Conservation (phyloP, 805 yeast species). For the Lachancea dasiensis region DNA sequence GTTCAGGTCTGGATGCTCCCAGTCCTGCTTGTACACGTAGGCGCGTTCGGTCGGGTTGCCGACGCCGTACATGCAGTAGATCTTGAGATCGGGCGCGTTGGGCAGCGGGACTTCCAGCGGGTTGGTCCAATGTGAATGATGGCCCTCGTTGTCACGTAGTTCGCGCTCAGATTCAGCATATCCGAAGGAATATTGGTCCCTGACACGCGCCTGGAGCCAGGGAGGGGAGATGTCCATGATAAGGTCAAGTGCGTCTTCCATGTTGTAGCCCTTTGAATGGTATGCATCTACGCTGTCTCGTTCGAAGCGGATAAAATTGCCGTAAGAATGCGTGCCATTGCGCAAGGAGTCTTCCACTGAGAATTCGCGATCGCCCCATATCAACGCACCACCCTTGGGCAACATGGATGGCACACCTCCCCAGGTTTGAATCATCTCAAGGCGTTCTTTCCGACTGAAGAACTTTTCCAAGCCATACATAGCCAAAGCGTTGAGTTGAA, state of each 20-base stretch:
- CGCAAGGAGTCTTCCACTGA: constrained; percentile 57
- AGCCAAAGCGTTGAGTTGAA: constrained; percentile 86
- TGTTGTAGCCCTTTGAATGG: constrained; percentile 46
- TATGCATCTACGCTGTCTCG: constrained; percentile 8
- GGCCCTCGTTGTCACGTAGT: constrained; percentile 57
- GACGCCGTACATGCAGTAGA: constrained; percentile 91
- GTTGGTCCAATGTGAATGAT: constrained; percentile 83
- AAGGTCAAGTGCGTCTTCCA: constrained; percentile 61
- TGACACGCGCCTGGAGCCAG: constrained; percentile 66
- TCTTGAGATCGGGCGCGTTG: constrained; percentile 84
- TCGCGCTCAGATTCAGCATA: constrained; percentile 55
- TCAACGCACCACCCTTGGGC: constrained; percentile 87
- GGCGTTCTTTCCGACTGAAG: constrained; percentile 82
- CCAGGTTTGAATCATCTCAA: constrained; percentile 73
- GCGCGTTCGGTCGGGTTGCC: constrained; percentile 96
- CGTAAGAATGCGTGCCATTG: constrained; percentile 46
- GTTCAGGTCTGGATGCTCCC: constrained; percentile 49
- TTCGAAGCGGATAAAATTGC: constrained; percentile 64
- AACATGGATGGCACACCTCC: constrained; percentile 88
- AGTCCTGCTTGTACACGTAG: constrained; percentile 74
- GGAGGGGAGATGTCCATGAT: constrained; percentile 60
- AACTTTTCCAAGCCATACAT: constrained; percentile 92
- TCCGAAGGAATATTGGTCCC: constrained; percentile 74
- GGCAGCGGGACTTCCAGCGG: constrained; percentile 92
- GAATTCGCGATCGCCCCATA: constrained; percentile 79